These are phyloP conservation scores for Euphorbia pulcherrima DNA, from an alignment of 345 rosid genomes.

Conservation along the genomic window DNA sequence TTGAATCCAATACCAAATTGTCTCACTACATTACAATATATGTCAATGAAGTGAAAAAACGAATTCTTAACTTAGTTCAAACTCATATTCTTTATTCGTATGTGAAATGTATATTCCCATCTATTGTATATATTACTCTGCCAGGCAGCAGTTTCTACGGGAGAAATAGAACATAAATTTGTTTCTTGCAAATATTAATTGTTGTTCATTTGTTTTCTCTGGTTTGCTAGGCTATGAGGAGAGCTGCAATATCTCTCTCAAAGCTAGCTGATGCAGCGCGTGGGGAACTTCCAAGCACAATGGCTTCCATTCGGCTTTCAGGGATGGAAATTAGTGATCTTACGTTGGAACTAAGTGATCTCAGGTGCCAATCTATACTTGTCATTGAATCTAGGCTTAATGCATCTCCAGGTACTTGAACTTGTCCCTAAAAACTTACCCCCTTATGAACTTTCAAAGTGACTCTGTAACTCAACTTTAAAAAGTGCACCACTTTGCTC, in stretches of 20 bases:
- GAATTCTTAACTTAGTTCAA: not conserved
- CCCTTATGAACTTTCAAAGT: too few relatives aligned
- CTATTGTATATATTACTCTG: not conserved
- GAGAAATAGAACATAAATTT: not conserved
- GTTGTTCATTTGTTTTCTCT: not conserved
- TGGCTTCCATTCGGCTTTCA: slow-evolving; percentile 89
- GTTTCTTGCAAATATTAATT: not conserved
- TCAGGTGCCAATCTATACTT: slow-evolving; percentile 48
- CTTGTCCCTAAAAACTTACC: too few relatives aligned
- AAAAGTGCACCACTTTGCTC: too few relatives aligned
- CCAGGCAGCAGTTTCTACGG: not conserved
- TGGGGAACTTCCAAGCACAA: slow-evolving; percentile 86
- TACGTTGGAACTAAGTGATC: slow-evolving; percentile 79
- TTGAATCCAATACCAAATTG: not conserved
- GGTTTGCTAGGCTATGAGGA: slow-evolving; percentile 62
- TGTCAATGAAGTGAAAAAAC: not conserved
- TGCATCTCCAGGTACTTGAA: too few relatives aligned
- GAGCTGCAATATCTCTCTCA: slow-evolving; percentile 82
- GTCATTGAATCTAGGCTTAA: not conserved
- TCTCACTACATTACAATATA: not conserved
- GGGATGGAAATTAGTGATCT: slow-evolving; percentile 99
- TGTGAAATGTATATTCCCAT: not conserved
- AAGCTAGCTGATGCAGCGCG: slow-evolving; percentile 91
- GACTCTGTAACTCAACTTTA: too few relatives aligned
- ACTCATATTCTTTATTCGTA: not conserved